A percentile compares a stretch with the other conserved stretches of the same genome.
phyloP scores from a whole-genome alignment of 352 stramenopile species.

The Globisporangium radiosum region DNA sequence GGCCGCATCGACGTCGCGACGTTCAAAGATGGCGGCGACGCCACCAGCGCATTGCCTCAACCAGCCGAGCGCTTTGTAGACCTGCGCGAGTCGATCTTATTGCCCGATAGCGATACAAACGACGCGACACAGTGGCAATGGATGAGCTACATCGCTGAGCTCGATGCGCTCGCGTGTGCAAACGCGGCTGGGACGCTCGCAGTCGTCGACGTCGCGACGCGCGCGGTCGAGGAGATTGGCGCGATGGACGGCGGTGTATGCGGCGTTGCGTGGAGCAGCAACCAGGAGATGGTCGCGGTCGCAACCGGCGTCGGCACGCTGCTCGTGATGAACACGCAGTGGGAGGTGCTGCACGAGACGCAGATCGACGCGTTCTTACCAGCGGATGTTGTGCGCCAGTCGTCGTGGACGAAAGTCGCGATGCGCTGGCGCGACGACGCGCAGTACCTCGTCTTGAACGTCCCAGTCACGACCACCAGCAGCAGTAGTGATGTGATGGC shows the following conservation, averaged over 20 bases:
- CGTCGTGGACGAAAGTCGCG: constrained; percentile 10
- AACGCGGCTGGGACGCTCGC: constrained; percentile 39
- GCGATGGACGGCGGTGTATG: constrained; percentile 53
- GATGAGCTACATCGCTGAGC: constrained; percentile 56
- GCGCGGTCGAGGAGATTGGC: constrained; percentile 57
- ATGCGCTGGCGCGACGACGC: constrained; percentile 72
- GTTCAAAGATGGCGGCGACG: constrained; percentile 17
- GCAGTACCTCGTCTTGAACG: constrained; percentile 59
- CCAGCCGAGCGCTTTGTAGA: constrained; percentile 29
- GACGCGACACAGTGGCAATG: constrained; percentile 32
- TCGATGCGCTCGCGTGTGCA: constrained; percentile 52
- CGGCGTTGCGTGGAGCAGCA: constrained; percentile 56
- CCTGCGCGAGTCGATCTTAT: constrained; percentile 18
- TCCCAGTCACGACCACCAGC: constrained; percentile 11
- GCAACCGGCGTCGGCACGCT: constrained; percentile 50
- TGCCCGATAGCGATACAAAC: constrained; percentile 2
- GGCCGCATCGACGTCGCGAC: constrained; percentile 27
- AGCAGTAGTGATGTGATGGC: constrained; percentile 5
- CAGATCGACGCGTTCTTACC: constrained; percentile 32
- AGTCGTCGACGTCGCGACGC: constrained; percentile 40
- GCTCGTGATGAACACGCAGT: constrained; percentile 72
- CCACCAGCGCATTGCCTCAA: neutral
- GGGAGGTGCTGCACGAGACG: constrained; percentile 71
- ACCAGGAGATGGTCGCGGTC: constrained; percentile 64
- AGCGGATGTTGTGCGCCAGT: constrained; percentile 8